Evolutionary conservation across 2,329 filamentous ascomycete species (phyloP), one percentile per base, ranked within the genome.

Genomic region (Hymenoscyphus fructigenus): DNA sequence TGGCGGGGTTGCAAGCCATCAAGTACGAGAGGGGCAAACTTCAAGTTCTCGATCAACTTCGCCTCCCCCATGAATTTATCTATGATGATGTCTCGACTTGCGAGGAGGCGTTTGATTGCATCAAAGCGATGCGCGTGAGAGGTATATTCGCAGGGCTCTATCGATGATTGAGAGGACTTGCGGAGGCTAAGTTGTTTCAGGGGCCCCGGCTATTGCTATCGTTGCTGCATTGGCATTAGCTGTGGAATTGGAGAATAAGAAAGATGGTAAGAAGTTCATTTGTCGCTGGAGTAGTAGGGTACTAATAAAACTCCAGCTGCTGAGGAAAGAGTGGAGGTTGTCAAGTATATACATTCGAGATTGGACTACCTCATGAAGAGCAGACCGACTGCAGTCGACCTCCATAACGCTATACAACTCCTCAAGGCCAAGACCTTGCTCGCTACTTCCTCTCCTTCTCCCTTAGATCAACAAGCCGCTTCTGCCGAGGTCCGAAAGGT

Each of bases 191-290:
- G 66, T 57, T 63, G 66, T 56, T 63, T 47, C 65, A 82, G 90
- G 92, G 50, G 95, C 95, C 5, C 95, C 95, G 0, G 95, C 95
- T 57, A 99, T 99, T 76, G 95, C 95, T 56, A 98, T 99, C 69
- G 95, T 99, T n/a, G 95, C 95, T 26, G 91, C 91, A 23, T 85
- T 99, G 38, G 89, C 91, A 1, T 85, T 97, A 41, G 93, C 93
- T 1, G 91, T 97, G 9, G 94, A 98, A 77, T 79, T 98, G 9
- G 81, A 87, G 60, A 84, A 85, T 7, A 83, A 84, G 65, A 77
- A 74, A 58, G 81, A 79, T 71, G 75, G 80, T 80, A 73, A 65
- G 79, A 78, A 36, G 23, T 15, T 5, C 17, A 20, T 20, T 60
- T 23, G 12, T 20, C n/a, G 28, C 34, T 28, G 26, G 28, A 20